Evolutionary conservation across 352 stramenopile genomes (phyloP).

Genomic region (Phytophthora vignae): DNA sequence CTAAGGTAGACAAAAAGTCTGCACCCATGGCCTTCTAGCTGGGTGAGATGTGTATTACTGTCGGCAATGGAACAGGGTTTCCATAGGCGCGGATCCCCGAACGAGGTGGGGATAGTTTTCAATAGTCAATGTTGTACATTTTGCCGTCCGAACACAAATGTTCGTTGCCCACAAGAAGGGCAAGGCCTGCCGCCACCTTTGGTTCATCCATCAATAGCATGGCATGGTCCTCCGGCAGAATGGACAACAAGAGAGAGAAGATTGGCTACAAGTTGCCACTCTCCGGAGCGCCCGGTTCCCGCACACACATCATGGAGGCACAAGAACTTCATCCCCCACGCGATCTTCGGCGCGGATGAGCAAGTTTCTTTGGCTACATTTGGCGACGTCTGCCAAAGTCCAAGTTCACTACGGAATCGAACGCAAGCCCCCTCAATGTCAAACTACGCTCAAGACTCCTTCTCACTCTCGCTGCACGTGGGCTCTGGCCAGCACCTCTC

Average conservation of each 20-base stretch:
- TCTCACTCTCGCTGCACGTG: conserved; percentile 17
- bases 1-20: conserved; percentile 14
- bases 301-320: conserved; percentile 6
- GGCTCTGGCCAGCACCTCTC: conserved; percentile 22
- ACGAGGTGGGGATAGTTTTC: conserved; percentile 6
- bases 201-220: not conserved
- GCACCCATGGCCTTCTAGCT: conserved; percentile 11
- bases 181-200: not conserved
- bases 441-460: conserved; percentile 17
- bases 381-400: not conserved
- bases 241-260: conserved; percentile 1
- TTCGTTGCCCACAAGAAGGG: not conserved
- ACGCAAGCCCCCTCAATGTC: conserved; percentile 10
- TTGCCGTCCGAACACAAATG: not conserved
- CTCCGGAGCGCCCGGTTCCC: conserved; percentile 6
- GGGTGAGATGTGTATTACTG: conserved; percentile 16
- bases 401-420: conserved; percentile 19
- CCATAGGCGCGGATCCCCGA: conserved; percentile 17
- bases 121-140: conserved; percentile 33
- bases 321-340: no score
- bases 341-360: not conserved
- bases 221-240: conserved; percentile 2
- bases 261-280: conserved; percentile 1
- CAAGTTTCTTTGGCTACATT: conserved; percentile 34
- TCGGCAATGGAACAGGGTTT: conserved; percentile 15